These are phyloP conservation scores for Penicillium verhagenii DNA, from an alignment of 495 filamentous ascomycete genomes.

Conservation along the genomic window DNA sequence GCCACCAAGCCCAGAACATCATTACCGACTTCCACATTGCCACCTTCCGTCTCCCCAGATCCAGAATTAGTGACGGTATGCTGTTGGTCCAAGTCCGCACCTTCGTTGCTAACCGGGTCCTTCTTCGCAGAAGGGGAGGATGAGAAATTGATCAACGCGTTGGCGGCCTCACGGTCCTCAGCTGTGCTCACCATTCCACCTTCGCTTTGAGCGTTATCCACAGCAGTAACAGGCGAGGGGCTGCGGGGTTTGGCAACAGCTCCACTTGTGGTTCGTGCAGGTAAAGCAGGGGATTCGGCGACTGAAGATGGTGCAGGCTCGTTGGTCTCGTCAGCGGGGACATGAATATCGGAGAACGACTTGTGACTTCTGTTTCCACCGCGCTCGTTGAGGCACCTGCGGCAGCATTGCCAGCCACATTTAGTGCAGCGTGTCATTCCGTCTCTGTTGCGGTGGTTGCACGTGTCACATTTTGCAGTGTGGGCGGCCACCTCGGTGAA, in stretches of 20 bases:
- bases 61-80: neutral
- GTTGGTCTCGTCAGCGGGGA: slow-evolving; percentile 1
- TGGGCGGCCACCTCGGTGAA: slow-evolving; percentile 39
- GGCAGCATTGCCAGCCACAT: slow-evolving; percentile 48
- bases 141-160: neutral
- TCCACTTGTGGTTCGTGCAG: neutral
- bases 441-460: slow-evolving; percentile 40
- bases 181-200: neutral
- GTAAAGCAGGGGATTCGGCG: neutral
- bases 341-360: slow-evolving; percentile 11
- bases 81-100: neutral
- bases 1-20: neutral
- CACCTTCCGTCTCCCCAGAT: neutral
- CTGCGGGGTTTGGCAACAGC: neutral
- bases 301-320: neutral
- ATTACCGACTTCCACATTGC: neutral
- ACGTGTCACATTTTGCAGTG: slow-evolving; percentile 54
- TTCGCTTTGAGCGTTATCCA: neutral
- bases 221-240: neutral
- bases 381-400: slow-evolving; percentile 27
- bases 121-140: neutral
- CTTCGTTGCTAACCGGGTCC: too few species aligned
- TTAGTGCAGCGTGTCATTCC: slow-evolving; percentile 45
- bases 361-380: slow-evolving; percentile 26
- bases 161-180: neutral